Base-by-base conservation (phyloP, 345 rosid species). In the Linum usitatissimum region DNA sequence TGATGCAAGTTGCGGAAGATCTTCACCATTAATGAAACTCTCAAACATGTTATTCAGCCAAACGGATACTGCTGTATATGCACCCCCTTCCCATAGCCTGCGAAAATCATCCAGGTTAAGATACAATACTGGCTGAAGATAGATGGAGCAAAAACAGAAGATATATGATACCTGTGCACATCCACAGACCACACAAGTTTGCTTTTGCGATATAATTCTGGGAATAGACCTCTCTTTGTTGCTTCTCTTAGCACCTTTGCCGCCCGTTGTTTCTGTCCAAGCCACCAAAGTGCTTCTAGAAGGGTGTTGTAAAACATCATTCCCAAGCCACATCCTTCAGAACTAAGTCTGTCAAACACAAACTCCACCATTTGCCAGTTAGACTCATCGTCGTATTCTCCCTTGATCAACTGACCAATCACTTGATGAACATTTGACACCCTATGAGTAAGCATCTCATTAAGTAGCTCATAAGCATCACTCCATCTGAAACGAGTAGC, bases 311-410 rank as follows among this genome's bases (percentile, higher is more conserved):
- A 87, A 76, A 92, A 89, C 82, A 96, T 84, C 74, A 85, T 72
- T 70, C 93, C 99, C 68, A 92, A 70, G 66, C 85, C 86, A 71
- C 86, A 84, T 64, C 96, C 97, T 82, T 92, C 99, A 62, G 94
- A 80, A 58, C 78, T 83, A 60, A 92, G 84, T 64, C 89, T 92
- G 75, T 89, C 95, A 69, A 87, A 78, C 30, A 89, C 83, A 79
- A 84, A 87, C 79, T 87, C 94, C 60, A 89, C 94, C 77, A 92
- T 87, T 80, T 84, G 93, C 99, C 99, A 89, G 69, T 87, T 85
- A n/a, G 90, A 72, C 63, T 72, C 90, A 60, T 86, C 90, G 60
- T 92, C 99, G 66, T 72, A 89, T 76, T 87, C 86, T 64, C 99
- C 99, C 77, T 78, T 87, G 68, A 92, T 87, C 95, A 89, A 89